Percentiles rank a stretch among this genome's conserved stretches.
phyloP scores from a whole-genome alignment of 805 yeast genomes.

The Metschnikowia continentalis region DNA sequence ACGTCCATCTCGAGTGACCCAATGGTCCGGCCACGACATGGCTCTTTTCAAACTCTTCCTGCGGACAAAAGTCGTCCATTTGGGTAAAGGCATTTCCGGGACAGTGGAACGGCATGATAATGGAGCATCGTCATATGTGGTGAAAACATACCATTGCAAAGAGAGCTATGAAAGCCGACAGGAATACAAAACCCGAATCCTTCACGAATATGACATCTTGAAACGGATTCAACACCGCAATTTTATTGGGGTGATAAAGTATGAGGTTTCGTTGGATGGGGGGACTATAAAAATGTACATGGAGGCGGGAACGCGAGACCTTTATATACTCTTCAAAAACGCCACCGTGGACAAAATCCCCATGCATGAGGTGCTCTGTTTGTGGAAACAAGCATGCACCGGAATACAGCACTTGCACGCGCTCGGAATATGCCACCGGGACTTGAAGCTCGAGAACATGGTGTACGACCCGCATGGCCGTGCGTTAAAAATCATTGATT shows the following conservation, averaged over 20 bases:
- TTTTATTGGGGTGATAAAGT: conserved; percentile 33
- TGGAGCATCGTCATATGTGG: conserved; percentile 27
- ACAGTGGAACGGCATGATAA: conserved; percentile 25
- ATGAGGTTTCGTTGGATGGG: conserved; percentile 21
- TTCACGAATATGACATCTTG: conserved; percentile 35
- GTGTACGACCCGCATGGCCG: conserved; percentile 27
- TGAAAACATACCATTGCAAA: conserved; percentile 41
- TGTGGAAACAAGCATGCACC: conserved; percentile 39
- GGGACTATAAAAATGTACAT: conserved; percentile 23
- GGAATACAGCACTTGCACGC: conserved; percentile 40
- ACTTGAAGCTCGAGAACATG: conserved; percentile 46
- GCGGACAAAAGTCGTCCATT: conserved; percentile 4
- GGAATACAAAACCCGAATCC: conserved; percentile 38
- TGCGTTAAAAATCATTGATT: conserved; percentile 43
- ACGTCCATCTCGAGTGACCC: background rate
- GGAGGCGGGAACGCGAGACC: conserved; percentile 30
- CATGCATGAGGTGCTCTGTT: conserved; percentile 21
- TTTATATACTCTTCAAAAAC: conserved; percentile 13
- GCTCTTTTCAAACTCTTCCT: background rate
- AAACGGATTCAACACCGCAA: conserved; percentile 25
- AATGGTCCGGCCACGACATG: background rate
- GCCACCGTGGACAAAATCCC: background rate
- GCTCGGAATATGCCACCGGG: conserved; percentile 43
- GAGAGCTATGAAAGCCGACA: conserved; percentile 37
- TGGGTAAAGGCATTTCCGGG: conserved; percentile 35